phyloP scores from a whole-genome alignment of 257 asterid species.

The Dorcoceras hygrometricum region DNA sequence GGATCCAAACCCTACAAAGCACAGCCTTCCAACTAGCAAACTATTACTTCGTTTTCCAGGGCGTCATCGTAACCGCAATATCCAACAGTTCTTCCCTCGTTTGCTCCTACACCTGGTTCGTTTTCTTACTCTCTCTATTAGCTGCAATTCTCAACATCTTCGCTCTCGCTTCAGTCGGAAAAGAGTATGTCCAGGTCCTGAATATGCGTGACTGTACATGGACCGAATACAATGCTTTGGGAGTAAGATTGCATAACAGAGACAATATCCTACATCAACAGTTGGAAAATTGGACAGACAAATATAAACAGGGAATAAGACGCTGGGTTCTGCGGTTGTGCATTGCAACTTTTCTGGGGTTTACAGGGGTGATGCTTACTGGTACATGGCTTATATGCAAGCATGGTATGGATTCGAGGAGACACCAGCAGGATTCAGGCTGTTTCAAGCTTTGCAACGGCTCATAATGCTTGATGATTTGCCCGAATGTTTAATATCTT shows the following conservation, averaged over 20 bases:
- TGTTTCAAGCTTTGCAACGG: constrained; percentile 9
- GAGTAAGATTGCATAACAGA: background rate
- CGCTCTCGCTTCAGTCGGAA: constrained; percentile 6
- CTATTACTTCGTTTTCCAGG: constrained; percentile 29
- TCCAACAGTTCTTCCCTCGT: constrained; percentile 21
- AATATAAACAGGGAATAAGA: background rate
- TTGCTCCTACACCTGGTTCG: constrained; percentile 17
- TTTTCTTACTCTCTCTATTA: constrained; percentile 8
- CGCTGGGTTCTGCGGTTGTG: background rate
- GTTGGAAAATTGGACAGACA: background rate
- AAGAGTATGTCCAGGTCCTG: background rate
- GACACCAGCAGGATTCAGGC: background rate
- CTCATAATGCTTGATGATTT: background rate
- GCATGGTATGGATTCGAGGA: background rate
- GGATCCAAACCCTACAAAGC: too few species aligned
- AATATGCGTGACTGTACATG: background rate
- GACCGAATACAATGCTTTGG: constrained; percentile 12
- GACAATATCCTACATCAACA: background rate
- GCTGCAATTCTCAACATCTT: constrained; percentile 15
- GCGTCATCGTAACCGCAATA: constrained; percentile 32
- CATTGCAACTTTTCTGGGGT: background rate
- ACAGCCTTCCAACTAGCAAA: constrained; percentile 28
- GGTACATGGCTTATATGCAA: constrained; percentile 19
- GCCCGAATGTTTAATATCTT: background rate
- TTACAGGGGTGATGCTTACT: constrained; percentile 5